A percentile compares a stretch with the other conserved stretches of the same genome.
Conservation (phyloP, 192 early-diverging fungal genomes). For the Backusella parvicylindrica region DNA sequence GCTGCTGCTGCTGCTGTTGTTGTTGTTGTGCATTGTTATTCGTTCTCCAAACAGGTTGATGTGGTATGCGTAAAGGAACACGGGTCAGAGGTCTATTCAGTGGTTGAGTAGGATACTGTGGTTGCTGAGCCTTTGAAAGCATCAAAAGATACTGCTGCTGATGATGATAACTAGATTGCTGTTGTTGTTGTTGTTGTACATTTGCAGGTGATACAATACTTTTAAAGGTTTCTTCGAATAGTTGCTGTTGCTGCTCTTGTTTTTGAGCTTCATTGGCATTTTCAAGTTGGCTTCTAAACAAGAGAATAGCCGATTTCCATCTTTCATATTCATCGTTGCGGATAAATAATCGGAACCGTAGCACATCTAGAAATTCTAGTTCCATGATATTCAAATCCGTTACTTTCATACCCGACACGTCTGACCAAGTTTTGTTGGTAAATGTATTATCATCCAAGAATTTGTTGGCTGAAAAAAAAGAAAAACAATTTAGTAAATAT, state of each 20-base stretch:
- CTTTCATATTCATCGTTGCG: conserved; percentile 58
- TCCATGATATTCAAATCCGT: conserved; percentile 80
- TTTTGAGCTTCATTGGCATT: conserved; percentile 21
- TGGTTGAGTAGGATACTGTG: conserved; percentile 27
- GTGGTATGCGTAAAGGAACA: conserved; percentile 31
- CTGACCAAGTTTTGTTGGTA: conserved; percentile 87
- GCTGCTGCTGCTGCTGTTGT: neutral
- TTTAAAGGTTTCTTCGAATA: conserved; percentile 30
- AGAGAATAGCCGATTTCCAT: conserved; percentile 60
- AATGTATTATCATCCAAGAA: conserved; percentile 87
- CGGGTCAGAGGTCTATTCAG: conserved; percentile 25
- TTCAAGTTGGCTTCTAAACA: conserved; percentile 35
- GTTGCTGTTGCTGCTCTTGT: conserved; percentile 28
- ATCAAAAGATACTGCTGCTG: conserved; percentile 23
- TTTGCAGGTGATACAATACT: conserved; percentile 4
- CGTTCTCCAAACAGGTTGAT: conserved; percentile 24
- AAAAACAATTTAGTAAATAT: neutral
- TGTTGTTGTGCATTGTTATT: neutral
- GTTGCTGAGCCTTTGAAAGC: conserved; percentile 30
- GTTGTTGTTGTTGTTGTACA: conserved; percentile 23
- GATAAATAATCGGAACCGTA: conserved; percentile 73
- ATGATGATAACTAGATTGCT: conserved; percentile 11
- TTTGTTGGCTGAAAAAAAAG: conserved; percentile 61
- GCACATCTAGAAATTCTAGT: conserved; percentile 75
- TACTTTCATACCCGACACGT: conserved; percentile 79